These are phyloP conservation scores for Fusarium sp. DNA, from an alignment of 2,329 filamentous ascomycete genomes.

Conservation along the genomic window DNA sequence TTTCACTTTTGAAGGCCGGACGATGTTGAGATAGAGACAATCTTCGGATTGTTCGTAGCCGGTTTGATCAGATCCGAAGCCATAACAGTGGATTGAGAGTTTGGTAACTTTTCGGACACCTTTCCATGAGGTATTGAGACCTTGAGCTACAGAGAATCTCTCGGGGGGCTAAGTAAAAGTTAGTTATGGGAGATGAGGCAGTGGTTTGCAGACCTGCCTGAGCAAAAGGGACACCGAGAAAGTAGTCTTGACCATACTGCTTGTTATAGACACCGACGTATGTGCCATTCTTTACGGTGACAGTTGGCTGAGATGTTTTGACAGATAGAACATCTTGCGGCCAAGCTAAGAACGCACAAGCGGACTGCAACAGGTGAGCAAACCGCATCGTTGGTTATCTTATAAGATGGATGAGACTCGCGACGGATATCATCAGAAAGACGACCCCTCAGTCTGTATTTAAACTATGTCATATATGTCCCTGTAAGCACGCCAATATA, in stretches of 20 bases:
- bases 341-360: background rate
- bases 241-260: conserved; percentile 23
- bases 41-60: conserved; percentile 58
- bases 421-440: background rate
- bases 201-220: background rate
- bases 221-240: conserved; percentile 26
- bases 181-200: background rate
- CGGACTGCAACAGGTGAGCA: background rate
- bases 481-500: background rate
- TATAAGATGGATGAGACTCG: background rate
- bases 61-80: conserved; percentile 56
- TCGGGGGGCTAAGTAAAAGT: conserved; percentile 23
- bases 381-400: background rate
- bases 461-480: background rate
- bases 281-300: conserved; percentile 26
- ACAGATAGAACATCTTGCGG: background rate
- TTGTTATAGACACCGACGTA: conserved; percentile 18
- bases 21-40: conserved; percentile 71
- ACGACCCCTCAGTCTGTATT: background rate
- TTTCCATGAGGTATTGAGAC: conserved; percentile 60
- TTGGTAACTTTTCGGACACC: conserved; percentile 55
- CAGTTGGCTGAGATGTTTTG: background rate
- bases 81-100: conserved; percentile 61
- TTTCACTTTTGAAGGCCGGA: conserved; percentile 63
- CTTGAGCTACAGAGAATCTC: conserved; percentile 44